These are phyloP conservation scores for Fomitopsis schrenkii DNA, from an alignment of 1,284 basidiomycete species.

Conservation along the genomic window DNA sequence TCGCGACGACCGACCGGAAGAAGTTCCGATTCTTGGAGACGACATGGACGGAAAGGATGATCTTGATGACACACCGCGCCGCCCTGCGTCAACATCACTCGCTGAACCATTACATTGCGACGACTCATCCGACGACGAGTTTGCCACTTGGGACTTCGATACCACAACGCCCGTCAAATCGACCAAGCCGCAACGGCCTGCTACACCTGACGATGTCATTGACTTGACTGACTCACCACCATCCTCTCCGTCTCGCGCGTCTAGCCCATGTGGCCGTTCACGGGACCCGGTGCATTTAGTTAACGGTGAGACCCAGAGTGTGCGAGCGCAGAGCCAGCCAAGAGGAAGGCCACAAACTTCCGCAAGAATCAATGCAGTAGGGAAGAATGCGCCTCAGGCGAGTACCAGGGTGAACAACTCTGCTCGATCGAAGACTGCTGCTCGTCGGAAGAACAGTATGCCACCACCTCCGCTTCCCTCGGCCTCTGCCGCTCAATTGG, in stretches of 20 bases:
- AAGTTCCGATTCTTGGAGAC: not conserved
- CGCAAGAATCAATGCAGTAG: not conserved
- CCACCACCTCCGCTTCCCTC: constrained; percentile 1
- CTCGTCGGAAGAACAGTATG: not conserved
- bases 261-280: constrained; percentile 9
- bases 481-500: constrained; percentile 11
- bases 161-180: constrained; percentile 28
- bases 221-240: constrained; percentile 32
- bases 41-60: not conserved
- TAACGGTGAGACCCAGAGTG: constrained; percentile 1
- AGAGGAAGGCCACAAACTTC: constrained; percentile 3
- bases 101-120: not conserved
- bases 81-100: not conserved
- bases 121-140: constrained; percentile 42
- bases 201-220: constrained; percentile 23
- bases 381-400: not conserved
- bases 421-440: constrained; percentile 1
- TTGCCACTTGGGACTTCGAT: constrained; percentile 37
- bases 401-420: not conserved
- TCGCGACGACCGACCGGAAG: not conserved
- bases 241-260: constrained; percentile 13
- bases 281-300: constrained; percentile 5
- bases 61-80: not conserved
- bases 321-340: not conserved
- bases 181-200: not conserved